phyloP scores from a whole-genome alignment of 2,329 filamentous ascomycete species.

The Epichloe coenophiala region DNA sequence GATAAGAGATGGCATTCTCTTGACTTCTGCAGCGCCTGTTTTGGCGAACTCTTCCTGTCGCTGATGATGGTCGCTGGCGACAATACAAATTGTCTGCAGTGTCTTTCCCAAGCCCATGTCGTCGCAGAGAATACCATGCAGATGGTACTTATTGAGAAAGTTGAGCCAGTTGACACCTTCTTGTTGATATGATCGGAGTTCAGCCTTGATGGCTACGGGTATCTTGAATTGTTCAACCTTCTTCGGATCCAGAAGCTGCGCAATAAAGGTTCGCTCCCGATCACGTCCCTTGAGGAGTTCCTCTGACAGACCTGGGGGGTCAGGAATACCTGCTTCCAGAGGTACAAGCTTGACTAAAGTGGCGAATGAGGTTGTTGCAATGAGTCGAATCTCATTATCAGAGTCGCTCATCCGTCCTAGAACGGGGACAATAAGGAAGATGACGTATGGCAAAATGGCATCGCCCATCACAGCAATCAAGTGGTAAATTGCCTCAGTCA shows the following conservation, averaged over 20 bases:
- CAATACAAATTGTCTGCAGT: slow-evolving; percentile 91
- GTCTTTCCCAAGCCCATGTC: slow-evolving; percentile 99
- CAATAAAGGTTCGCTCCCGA: slow-evolving; percentile 89
- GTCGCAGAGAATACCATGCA: slow-evolving; percentile 95
- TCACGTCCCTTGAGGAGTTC: slow-evolving; percentile 83
- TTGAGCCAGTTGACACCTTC: slow-evolving; percentile 98
- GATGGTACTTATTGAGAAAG: slow-evolving; percentile 94
- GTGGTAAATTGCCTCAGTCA: slow-evolving; percentile 91
- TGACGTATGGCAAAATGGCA: slow-evolving; percentile 88
- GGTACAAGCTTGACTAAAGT: slow-evolving; percentile 95
- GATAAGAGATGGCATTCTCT: slow-evolving; percentile 78
- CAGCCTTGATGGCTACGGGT: slow-evolving; percentile 92
- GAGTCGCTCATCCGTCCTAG: slow-evolving; percentile 97
- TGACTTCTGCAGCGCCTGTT: slow-evolving; percentile 63
- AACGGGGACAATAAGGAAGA: slow-evolving; percentile 95
- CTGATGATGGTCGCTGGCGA: slow-evolving; percentile 92
- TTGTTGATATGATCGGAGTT: slow-evolving; percentile 92
- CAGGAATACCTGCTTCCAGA: slow-evolving; percentile 90
- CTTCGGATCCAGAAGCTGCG: slow-evolving; percentile 89
- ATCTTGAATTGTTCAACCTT: slow-evolving; percentile 92
- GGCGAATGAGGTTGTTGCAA: slow-evolving; percentile 93
- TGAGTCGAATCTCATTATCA: slow-evolving; percentile 84
- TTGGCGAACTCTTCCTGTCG: slow-evolving; percentile 81
- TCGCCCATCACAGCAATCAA: slow-evolving; percentile 98
- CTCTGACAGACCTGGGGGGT: slow-evolving; percentile 88